Evolutionary conservation across 805 yeast species (phyloP), one percentile per base, ranked within the genome.

Genomic region (Spathaspora gorwiae): DNA sequence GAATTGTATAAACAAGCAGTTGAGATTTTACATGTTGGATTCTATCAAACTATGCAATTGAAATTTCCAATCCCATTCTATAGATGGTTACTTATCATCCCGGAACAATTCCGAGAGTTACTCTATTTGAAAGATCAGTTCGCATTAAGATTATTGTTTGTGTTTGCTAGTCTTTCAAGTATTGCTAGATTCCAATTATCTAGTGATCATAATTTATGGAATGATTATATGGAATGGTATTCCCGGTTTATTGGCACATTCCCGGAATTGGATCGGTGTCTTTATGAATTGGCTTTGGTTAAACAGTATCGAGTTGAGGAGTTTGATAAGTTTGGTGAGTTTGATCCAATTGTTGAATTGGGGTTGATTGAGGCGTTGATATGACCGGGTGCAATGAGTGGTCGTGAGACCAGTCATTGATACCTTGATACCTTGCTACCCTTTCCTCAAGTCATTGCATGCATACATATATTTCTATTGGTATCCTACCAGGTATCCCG

Each of bases 41-140:
- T 30, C 24, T 39, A 29, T 39, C 19, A 32, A 3, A 11, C 11
- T 6, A 29, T 39, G 41, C 8, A 30, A 19, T 43, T 40, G 19
- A 54, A 60, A 43, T 58, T 56, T 41, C 70, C 70, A 2, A 48
- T 65, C 10, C 73, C 73, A 6, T 37, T 66, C 6, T 65, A 55
- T 47, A 49, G 60, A 43, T 64, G 66, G 57, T 37, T 62, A 7
- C 44, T 63, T 7, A 11, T 55, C 10, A 9, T 60, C 10, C 44
- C 47, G 2, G 45, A 47, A 5, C 48, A 49, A 6, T 59, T 58
- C 37, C 46, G 48, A 6, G 50, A 40, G 7, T 42, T 65, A 46
- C 47, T 62, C 5, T 50, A 61, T 34, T 13, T 26, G 2, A 51
- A 57, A 32, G 47, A 64, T 37, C 54, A 47, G 35, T 55, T 56